These are phyloP conservation scores for Pichia paraexigua DNA, from an alignment of 805 yeast species.

Conservation along the genomic window DNA sequence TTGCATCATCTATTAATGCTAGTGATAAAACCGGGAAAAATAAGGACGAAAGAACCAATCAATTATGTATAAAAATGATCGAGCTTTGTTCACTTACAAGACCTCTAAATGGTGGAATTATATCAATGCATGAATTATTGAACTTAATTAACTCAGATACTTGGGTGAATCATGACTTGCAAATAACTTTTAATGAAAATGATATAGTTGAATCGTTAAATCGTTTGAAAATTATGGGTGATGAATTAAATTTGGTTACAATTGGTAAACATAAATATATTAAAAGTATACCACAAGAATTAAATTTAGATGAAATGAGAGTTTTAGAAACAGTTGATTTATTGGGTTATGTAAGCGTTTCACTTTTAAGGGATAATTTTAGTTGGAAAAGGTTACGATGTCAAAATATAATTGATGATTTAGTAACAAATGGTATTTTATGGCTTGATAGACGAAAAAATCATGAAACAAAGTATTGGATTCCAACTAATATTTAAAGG, in stretches of 20 bases:
- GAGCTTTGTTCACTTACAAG: constrained; percentile 67
- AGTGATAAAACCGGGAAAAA: constrained; percentile 21
- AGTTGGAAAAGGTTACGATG: constrained; percentile 65
- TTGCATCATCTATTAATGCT: constrained; percentile 23
- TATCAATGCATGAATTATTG: constrained; percentile 50
- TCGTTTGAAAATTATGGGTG: constrained; percentile 50
- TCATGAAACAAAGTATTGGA: constrained; percentile 53
- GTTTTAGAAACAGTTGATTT: constrained; percentile 71
- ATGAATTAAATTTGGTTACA: constrained; percentile 57
- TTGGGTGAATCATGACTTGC: constrained; percentile 22
- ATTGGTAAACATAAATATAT: constrained; percentile 53
- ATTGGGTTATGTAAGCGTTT: constrained; percentile 63
- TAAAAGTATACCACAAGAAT: constrained; percentile 54
- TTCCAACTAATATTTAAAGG: constrained; percentile 57
- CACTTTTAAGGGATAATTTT: constrained; percentile 63
- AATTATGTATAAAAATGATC: constrained; percentile 63
- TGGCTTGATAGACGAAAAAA: constrained; percentile 63
- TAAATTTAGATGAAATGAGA: constrained; percentile 59
- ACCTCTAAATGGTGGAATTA: constrained; percentile 74
- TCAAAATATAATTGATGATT: constrained; percentile 57
- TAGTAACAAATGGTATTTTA: constrained; percentile 73
- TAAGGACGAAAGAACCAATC: constrained; percentile 50
- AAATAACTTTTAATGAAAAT: constrained; percentile 28
- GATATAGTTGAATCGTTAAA: constrained; percentile 55
- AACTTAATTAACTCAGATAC: constrained; percentile 22